These are phyloP conservation scores for Bassia scoparia DNA, from an alignment of 148 eudicot genomes.

Conservation along the genomic window DNA sequence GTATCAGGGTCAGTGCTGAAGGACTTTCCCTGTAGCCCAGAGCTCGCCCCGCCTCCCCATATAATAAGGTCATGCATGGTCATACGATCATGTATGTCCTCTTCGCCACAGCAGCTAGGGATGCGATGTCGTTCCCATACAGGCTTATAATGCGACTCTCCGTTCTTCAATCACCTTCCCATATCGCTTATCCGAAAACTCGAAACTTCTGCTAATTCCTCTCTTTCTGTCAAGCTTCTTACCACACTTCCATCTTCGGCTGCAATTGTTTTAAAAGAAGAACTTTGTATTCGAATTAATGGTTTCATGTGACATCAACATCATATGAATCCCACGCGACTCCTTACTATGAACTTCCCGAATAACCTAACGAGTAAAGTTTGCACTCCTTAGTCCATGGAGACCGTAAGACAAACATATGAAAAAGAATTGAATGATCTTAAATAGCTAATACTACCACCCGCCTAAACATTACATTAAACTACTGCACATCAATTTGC, in stretches of 20 bases:
- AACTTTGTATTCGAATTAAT: too few relatives aligned
- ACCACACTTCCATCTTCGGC: conserved; percentile 64
- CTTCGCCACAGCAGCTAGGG: conserved; percentile 36
- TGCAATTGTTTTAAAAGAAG: too few relatives aligned
- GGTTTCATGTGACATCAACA: too few relatives aligned
- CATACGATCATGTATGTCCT: conserved; percentile 35
- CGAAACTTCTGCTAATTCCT: conserved; percentile 46
- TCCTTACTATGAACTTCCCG: too few relatives aligned
- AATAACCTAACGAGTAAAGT: too few relatives aligned
- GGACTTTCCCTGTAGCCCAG: conserved; percentile 40
- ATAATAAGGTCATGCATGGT: conserved; percentile 58
- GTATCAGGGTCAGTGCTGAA: conserved; percentile 49
- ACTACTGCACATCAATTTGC: too few relatives aligned
- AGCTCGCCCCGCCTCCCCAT: conserved; percentile 51
- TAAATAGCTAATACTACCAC: too few relatives aligned
- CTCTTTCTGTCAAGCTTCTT: conserved; percentile 46
- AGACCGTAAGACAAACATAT: too few relatives aligned
- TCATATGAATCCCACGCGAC: too few relatives aligned
- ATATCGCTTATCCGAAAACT: conserved; percentile 24
- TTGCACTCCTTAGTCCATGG: too few relatives aligned
- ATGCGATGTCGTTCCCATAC: conserved; percentile 42
- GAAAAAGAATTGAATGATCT: too few relatives aligned
- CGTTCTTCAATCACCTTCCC: conserved; percentile 38
- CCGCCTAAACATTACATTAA: too few relatives aligned
- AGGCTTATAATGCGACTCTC: conserved; percentile 52